Percentiles rank a stretch among this genome's conserved stretches.
Conservation (phyloP, 768 basidiomycete genomes). For the Suillus brevipes region DNA sequence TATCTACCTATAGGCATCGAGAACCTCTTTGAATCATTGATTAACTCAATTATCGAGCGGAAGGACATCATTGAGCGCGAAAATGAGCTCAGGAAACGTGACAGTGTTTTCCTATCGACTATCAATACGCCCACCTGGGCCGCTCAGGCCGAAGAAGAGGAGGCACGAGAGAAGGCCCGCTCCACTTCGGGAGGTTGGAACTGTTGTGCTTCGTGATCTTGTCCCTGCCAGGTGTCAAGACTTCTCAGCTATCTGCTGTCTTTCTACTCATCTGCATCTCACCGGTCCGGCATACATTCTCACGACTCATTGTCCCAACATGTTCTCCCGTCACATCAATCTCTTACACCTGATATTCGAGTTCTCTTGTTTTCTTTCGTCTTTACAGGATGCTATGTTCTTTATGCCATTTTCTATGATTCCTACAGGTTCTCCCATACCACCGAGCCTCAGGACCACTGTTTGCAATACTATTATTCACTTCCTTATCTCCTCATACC, state of each 20-base stretch:
- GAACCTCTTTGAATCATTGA: slow-evolving; percentile 76
- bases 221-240: slow-evolving; percentile 4
- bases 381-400: slow-evolving; percentile 27
- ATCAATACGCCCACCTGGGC: slow-evolving; percentile 70
- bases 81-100: slow-evolving; percentile 75
- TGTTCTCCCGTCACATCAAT: slow-evolving; percentile 8
- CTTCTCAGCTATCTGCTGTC: slow-evolving; percentile 13
- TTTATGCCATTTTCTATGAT: slow-evolving; percentile 28
- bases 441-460: slow-evolving; percentile 16
- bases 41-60: slow-evolving; percentile 73
- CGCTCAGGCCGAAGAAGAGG: slow-evolving; percentile 79
- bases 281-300: slow-evolving; percentile 15
- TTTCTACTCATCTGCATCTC: slow-evolving; percentile 19
- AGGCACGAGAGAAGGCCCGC: slow-evolving; percentile 57
- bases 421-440: slow-evolving; percentile 24
- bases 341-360: slow-evolving; percentile 4
- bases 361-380: slow-evolving; percentile 14
- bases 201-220: slow-evolving; percentile 57
- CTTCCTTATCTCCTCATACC: slow-evolving; percentile 41
- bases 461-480: slow-evolving; percentile 30
- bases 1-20: slow-evolving; percentile 61
- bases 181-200: slow-evolving; percentile 56
- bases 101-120: slow-evolving; percentile 77
- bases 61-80: slow-evolving; percentile 81
- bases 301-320: slow-evolving; percentile 16